Base-by-base conservation (phyloP, 805 yeast species). In the Zygosaccharomyces siamensis region DNA sequence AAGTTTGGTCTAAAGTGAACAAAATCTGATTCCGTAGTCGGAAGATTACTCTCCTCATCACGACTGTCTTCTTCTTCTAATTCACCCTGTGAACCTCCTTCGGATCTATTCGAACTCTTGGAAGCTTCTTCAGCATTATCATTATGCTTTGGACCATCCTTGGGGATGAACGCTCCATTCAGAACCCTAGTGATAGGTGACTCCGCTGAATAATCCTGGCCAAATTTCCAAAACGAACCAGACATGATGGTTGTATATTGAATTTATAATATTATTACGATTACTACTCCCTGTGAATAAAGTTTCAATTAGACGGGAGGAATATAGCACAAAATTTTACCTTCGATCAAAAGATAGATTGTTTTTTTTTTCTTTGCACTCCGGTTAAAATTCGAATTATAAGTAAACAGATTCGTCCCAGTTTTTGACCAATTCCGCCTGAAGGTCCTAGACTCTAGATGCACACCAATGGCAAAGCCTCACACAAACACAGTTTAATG, bases 191-290 rank as follows among this genome's bases (percentile, higher is more conserved):
- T 78, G 45, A 81, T 75, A 45, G 80, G 75, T 2, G 85, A 77
- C 33, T 76, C 79, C 35, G 73, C 67, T 45, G 76, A 69, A 62
- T 78, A 81, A 54, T 77, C 83, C 60, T 76, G 80, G 11, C 80
- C 80, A 61, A 77, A 76, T 54, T 78, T 75, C 86, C 86, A 81
- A 60, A 79, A 80, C 24, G 84, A 68, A 6, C 72, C 68, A 2
- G 75, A 68, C 75, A 71, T 71, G 10, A 11, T 33, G 32, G 14
- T 11, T 26, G 32, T 27, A 26, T 11, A 4, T 33, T 21, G 10
- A 33, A 16, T 3, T 33, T 14, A 14, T 18, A 14, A 33, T 33
- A n/a, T 14, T 33, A 33, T 33, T 33, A 31, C 18, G 12, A 31
- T 31, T n/a, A 31, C 35, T 31, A 31, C 5, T 31, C 12, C 21